Evolutionary conservation across 2,329 filamentous ascomycete genomes (phyloP), one percentile per base, ranked within the genome.

Genomic region (Coniella lustricola): DNA sequence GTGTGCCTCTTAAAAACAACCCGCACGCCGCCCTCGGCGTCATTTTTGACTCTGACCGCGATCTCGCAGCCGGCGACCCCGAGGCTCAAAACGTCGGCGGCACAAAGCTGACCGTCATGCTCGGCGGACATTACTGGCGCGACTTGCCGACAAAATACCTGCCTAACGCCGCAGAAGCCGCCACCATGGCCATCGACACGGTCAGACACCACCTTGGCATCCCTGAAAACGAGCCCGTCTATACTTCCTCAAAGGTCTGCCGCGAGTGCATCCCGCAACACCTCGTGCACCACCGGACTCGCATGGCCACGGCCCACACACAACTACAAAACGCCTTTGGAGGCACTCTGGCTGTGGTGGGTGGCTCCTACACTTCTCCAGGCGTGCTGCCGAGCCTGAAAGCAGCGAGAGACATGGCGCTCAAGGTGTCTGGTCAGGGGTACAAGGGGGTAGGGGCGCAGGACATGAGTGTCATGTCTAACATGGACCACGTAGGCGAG

Each of bases 91-190:
- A 20, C 13, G 44, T 29, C 32, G 61, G 64, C 0, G 89, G 87
- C 20, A 95, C 89, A 13, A 95, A 95, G 64, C 67, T 97, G 46
- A 95, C 91, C 14, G 87, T 97, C 57, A 95, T 98, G 82, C 72
- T 98, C 49, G 93, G 93, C 51, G 93, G 93, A 1, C 90, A 96
- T 67, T 89, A 87, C 77, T 97, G 88, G 88, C 76, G 89, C 62
- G 76, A 71, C 50, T 58, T 55, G 39, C 59, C 53, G 2, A 44
- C 58, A 1, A 44, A 50, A 9, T 68, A 71, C 34, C 79, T 79
- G 49, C 90, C 89, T 0, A 70, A 76, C 44, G 74, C 82, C 53
- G 72, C 82, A 13, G 76, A 86, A 55, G 89, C 81, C 14, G 69
- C 86, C 21, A 62, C 67, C 5, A 85, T 91, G 76, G 89, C 90